A percentile compares a stretch with the other conserved stretches of the same genome.
These are phyloP conservation scores for Synchytrium microbalum DNA, from an alignment of 371 early-diverging fungal species.

Conservation along the genomic window DNA sequence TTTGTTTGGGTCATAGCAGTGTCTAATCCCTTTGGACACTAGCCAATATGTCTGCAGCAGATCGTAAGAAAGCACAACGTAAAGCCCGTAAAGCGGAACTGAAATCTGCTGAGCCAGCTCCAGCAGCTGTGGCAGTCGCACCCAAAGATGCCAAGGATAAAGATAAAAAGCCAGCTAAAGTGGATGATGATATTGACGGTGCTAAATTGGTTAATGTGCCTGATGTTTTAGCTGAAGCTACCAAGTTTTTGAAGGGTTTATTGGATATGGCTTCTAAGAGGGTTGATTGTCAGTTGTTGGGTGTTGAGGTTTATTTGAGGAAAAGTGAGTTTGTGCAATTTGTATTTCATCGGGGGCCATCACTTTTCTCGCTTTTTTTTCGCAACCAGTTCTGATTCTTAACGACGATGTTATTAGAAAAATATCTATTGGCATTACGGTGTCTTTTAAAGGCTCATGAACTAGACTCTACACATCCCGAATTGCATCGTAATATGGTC, in stretches of 20 bases:
- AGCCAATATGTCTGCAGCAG: slow-evolving; percentile 31
- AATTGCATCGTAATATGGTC: slow-evolving; percentile 44
- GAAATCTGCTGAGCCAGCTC: slow-evolving; percentile 17
- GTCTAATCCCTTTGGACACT: background rate
- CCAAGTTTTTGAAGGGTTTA: slow-evolving; percentile 66
- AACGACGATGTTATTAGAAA: slow-evolving; percentile 44
- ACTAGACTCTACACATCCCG: slow-evolving; percentile 43
- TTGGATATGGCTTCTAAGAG: slow-evolving; percentile 41
- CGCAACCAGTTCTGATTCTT: background rate
- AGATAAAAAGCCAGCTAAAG: slow-evolving; percentile 20
- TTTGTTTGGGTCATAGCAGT: no score
- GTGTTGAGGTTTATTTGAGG: slow-evolving; percentile 67
- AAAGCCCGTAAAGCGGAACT: slow-evolving; percentile 41
- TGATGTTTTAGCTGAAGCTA: slow-evolving; percentile 66
- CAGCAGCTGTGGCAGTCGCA: slow-evolving; percentile 4
- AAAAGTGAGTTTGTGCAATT: slow-evolving; percentile 40
- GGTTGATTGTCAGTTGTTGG: slow-evolving; percentile 56
- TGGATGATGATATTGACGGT: slow-evolving; percentile 64
- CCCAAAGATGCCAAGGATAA: slow-evolving; percentile 5
- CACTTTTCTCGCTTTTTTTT: background rate
- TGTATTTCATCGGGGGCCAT: background rate
- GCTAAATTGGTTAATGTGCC: slow-evolving; percentile 47
- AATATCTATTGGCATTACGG: slow-evolving; percentile 64
- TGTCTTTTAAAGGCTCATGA: slow-evolving; percentile 50
- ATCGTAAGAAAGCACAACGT: slow-evolving; percentile 38